Evolutionary conservation across 1,139 yeast species (phyloP).

Genomic region (Lodderomyces elongisporus): DNA sequence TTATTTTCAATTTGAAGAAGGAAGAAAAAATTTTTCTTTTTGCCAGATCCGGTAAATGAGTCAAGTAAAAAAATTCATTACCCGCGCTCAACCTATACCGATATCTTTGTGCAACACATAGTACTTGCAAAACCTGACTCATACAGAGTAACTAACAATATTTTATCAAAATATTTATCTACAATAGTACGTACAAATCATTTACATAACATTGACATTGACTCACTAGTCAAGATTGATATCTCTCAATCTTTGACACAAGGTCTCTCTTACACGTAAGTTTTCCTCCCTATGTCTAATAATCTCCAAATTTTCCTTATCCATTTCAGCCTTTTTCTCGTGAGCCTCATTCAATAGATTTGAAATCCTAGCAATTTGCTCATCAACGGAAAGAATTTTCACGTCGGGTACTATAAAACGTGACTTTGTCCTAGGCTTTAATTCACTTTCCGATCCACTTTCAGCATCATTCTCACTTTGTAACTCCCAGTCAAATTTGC

Average conservation of each 20-base stretch:
- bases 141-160: too few species aligned
- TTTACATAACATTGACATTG: too few species aligned
- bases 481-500: constrained; percentile 14
- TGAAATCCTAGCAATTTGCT: constrained; percentile 11
- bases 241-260: neutral
- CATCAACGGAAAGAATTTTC: constrained; percentile 11
- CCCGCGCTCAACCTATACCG: neutral
- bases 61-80: neutral
- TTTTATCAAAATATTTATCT: too few species aligned
- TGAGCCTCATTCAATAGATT: constrained; percentile 8
- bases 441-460: constrained; percentile 6
- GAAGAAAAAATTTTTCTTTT: neutral
- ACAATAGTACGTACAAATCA: too few species aligned
- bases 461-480: constrained; percentile 15
- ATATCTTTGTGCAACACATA: too few species aligned
- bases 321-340: constrained; percentile 7
- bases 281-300: constrained; percentile 8
- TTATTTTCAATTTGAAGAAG: too few species aligned
- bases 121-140: too few species aligned
- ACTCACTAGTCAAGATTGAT: neutral
- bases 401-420: constrained; percentile 5
- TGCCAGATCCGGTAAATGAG: too few species aligned
- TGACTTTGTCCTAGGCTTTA: neutral
- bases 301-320: constrained; percentile 1
- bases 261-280: neutral